Conservation (phyloP, 371 early-diverging fungal species). For the Mucor lusitanicus region DNA sequence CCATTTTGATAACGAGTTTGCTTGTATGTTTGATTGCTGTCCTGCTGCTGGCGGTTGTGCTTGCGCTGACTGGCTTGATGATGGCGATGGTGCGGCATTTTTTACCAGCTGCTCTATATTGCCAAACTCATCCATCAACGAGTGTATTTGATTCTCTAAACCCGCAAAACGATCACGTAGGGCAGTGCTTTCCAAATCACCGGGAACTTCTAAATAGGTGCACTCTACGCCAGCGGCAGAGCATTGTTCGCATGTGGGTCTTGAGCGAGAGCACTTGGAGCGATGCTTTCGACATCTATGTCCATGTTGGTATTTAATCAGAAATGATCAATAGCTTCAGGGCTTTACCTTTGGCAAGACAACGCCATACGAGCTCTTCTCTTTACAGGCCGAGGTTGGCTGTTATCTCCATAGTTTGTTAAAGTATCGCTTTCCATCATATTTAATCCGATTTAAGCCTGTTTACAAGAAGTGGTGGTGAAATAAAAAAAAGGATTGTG, state of each 20-base stretch:
- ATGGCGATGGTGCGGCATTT: background rate
- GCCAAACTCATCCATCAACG: slow-evolving; percentile 38
- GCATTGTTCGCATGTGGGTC: slow-evolving; percentile 48
- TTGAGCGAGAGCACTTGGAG: slow-evolving; percentile 47
- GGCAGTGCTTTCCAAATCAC: slow-evolving; percentile 52
- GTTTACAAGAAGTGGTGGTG: background rate
- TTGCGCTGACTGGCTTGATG: background rate
- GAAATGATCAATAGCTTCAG: background rate
- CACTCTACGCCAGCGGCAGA: slow-evolving; percentile 31
- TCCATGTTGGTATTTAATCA: background rate
- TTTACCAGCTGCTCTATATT: slow-evolving; percentile 32
- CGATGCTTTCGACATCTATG: slow-evolving; percentile 48
- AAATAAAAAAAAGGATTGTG: slow-evolving; percentile 6
- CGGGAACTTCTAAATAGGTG: slow-evolving; percentile 44
- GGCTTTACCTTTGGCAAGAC: slow-evolving; percentile 47
- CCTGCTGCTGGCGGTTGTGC: background rate
- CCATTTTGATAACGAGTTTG: slow-evolving; percentile 24
- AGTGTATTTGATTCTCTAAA: slow-evolving; percentile 48
- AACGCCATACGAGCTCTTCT: slow-evolving; percentile 47
- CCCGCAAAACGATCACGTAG: slow-evolving; percentile 45
- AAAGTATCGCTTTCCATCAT: slow-evolving; percentile 8
- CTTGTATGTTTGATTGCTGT: slow-evolving; percentile 14
- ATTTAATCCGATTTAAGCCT: background rate
- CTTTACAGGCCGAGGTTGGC: slow-evolving; percentile 23
- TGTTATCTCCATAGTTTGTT: background rate